phyloP scores from a whole-genome alignment of 805 yeast species.

The Blastobotrys mokoenaii region DNA sequence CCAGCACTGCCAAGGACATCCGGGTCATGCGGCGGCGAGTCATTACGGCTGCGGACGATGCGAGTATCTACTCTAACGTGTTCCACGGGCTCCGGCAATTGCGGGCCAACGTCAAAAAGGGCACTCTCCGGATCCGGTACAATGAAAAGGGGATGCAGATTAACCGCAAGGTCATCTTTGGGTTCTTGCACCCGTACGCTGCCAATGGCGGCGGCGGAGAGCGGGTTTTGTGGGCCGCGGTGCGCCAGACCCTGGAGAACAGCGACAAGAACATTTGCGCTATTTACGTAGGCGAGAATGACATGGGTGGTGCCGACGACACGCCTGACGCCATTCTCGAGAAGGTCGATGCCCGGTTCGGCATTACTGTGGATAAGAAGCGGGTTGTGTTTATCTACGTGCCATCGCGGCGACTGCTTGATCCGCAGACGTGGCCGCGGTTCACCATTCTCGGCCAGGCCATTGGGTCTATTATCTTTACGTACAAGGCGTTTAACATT shows the following conservation, averaged over 20 bases:
- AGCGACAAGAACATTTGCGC: constrained; percentile 47
- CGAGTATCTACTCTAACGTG: constrained; percentile 22
- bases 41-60: constrained; percentile 27
- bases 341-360: constrained; percentile 40
- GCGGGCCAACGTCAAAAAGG: constrained; percentile 2
- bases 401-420: constrained; percentile 50
- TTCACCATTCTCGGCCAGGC: constrained; percentile 86
- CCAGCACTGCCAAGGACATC: not conserved
- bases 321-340: constrained; percentile 39
- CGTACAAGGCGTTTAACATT: constrained; percentile 59
- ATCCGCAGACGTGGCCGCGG: constrained; percentile 63
- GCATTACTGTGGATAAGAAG: constrained; percentile 35
- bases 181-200: constrained; percentile 93
- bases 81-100: too few species aligned
- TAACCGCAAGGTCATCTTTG: constrained; percentile 45
- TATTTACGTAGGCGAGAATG: constrained; percentile 61
- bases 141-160: constrained; percentile 13
- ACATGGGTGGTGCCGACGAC: constrained; percentile 25
- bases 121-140: constrained; percentile 4
- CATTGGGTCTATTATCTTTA: constrained; percentile 61
- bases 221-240: constrained; percentile 91
- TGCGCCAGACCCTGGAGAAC: constrained; percentile 52
- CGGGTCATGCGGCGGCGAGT: constrained; percentile 28
- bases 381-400: constrained; percentile 59
- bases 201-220: constrained; percentile 99